Evolutionary conservation across 352 stramenopile species (phyloP).

Genomic region (Phytophthora litchii): DNA sequence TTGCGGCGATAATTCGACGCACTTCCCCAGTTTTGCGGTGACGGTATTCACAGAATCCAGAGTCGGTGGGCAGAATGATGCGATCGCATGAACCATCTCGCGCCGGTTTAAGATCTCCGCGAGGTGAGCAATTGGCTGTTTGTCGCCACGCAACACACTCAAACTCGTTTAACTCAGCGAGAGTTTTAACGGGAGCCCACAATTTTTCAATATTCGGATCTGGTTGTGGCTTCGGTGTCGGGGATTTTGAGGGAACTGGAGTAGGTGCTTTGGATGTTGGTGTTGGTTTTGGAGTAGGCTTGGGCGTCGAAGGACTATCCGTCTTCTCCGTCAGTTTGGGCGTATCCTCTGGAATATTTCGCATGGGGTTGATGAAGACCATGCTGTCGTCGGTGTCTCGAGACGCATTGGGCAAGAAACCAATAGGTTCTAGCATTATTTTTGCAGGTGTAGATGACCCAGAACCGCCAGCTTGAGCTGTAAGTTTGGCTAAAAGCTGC

Average conservation of each 20-base stretch:
- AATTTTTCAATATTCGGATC: slow-evolving; percentile 16
- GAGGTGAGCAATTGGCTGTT: slow-evolving; percentile 49
- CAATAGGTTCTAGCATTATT: slow-evolving; percentile 6
- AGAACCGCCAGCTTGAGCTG: slow-evolving; percentile 13
- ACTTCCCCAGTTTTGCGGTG: slow-evolving; percentile 41
- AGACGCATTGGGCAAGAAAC: slow-evolving; percentile 1
- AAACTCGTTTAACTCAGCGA: slow-evolving; percentile 40
- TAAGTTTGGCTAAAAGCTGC: slow-evolving; percentile 29
- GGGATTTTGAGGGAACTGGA: slow-evolving; percentile 11
- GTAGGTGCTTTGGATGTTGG: slow-evolving; percentile 1
- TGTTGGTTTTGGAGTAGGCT: not conserved
- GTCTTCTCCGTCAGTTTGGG: slow-evolving; percentile 9
- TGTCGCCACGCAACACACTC: slow-evolving; percentile 60
- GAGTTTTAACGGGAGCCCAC: slow-evolving; percentile 27
- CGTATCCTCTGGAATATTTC: slow-evolving; percentile 4
- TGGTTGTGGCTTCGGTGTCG: slow-evolving; percentile 10
- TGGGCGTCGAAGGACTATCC: not conserved
- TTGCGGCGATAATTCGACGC: slow-evolving; percentile 44
- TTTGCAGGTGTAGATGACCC: slow-evolving; percentile 13
- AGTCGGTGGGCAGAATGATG: slow-evolving; percentile 38
- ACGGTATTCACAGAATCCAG: slow-evolving; percentile 60
- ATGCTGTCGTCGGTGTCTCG: not conserved
- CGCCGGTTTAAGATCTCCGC: slow-evolving; percentile 30
- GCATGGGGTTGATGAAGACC: slow-evolving; percentile 29
- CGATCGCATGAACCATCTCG: slow-evolving; percentile 39